Conservation (phyloP, 1,284 basidiomycete species). For the Puccinia triticina region DNA sequence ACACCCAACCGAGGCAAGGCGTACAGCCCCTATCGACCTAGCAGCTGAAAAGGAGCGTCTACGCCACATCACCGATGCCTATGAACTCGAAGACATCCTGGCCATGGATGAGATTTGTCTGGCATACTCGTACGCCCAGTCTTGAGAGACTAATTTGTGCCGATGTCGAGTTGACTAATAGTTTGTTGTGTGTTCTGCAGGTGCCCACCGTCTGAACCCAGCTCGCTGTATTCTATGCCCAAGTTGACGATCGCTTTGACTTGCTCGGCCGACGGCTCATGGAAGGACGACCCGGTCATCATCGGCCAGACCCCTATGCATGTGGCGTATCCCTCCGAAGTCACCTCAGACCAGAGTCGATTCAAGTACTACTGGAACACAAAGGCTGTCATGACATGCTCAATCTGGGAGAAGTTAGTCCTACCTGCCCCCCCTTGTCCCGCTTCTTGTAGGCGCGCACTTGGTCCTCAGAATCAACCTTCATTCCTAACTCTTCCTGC, state of each 20-base stretch:
- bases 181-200: background rate
- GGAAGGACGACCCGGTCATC: conserved; percentile 45
- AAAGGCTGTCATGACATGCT: conserved; percentile 43
- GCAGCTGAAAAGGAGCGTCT: conserved; percentile 39
- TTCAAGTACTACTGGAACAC: conserved; percentile 41
- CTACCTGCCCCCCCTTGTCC: too few species aligned
- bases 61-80: conserved; percentile 23
- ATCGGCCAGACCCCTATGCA: conserved; percentile 31
- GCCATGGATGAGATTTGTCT: conserved; percentile 47
- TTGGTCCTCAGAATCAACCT: too few species aligned
- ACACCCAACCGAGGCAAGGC: conserved; percentile 12
- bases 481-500: background rate
- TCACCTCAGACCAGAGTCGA: conserved; percentile 8
- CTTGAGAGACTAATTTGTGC: background rate
- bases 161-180: background rate
- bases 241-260: conserved; percentile 43
- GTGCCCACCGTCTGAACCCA: conserved; percentile 38
- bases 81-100: conserved; percentile 34
- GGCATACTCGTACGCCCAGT: conserved; percentile 29
- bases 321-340: conserved; percentile 38
- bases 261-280: conserved; percentile 47
- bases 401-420: conserved; percentile 49
- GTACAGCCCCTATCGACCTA: conserved; percentile 14
- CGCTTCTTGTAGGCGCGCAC: too few species aligned
- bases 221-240: conserved; percentile 3